A percentile compares a stretch with the other conserved stretches of the same genome.
These are phyloP conservation scores for Meyerozyma carpophila DNA, from an alignment of 1,139 yeast species.

Conservation along the genomic window DNA sequence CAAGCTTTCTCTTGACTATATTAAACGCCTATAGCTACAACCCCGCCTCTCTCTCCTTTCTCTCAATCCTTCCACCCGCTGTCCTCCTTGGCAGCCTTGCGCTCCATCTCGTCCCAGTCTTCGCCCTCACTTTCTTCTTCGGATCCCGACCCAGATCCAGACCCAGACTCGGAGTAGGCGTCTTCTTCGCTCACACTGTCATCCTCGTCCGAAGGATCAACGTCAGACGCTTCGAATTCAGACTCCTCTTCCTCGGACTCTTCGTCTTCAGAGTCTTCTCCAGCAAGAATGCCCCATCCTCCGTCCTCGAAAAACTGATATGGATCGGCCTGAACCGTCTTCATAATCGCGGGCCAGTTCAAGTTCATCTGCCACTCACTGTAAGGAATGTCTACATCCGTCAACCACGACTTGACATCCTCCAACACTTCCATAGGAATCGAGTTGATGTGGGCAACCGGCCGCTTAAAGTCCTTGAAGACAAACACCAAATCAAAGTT, in stretches of 20 bases:
- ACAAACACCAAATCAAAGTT: conserved; percentile 95
- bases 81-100: conserved; percentile 56
- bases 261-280: conserved; percentile 59
- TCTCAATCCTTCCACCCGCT: conserved; percentile 13
- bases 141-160: conserved; percentile 32
- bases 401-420: conserved; percentile 91
- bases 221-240: conserved; percentile 57
- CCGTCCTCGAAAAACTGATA: conserved; percentile 91
- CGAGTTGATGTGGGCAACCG: conserved; percentile 90
- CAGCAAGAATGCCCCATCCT: conserved; percentile 91
- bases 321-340: conserved; percentile 87
- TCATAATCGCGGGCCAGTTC: conserved; percentile 96
- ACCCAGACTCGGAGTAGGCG: conserved; percentile 37
- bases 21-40: too few species aligned
- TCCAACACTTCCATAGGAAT: conserved; percentile 91
- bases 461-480: conserved; percentile 79
- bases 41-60: background rate
- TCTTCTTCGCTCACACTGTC: conserved; percentile 48
- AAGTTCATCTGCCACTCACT: conserved; percentile 94
- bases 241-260: conserved; percentile 59
- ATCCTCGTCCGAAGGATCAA: conserved; percentile 72
- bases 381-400: conserved; percentile 91
- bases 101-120: conserved; percentile 72
- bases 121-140: conserved; percentile 56
- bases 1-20: too few species aligned